Evolutionary conservation across 768 basidiomycete species (phyloP).

Genomic region (Scleroderma bovista): DNA sequence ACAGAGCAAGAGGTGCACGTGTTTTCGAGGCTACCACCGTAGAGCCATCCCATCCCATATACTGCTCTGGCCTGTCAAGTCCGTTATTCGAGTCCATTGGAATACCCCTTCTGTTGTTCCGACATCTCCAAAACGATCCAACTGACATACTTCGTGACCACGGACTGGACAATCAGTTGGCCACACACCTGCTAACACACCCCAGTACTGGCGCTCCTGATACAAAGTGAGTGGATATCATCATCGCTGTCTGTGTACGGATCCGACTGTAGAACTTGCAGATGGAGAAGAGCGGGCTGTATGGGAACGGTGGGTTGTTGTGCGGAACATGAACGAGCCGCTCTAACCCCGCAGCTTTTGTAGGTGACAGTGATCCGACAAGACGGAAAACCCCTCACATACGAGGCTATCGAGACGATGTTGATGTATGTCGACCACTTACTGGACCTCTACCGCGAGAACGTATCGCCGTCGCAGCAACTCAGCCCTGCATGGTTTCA

Average conservation of each 20-base stretch:
- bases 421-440: conserved; percentile 32
- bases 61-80: conserved; percentile 17
- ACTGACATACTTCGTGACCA: conserved; percentile 14
- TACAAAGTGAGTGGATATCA: conserved; percentile 9
- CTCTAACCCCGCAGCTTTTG: background rate
- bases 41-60: conserved; percentile 20
- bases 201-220: conserved; percentile 23
- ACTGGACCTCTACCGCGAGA: conserved; percentile 23
- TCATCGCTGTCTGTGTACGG: too few relatives aligned
- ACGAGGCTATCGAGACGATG: conserved; percentile 21
- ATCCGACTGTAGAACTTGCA: background rate
- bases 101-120: conserved; percentile 25
- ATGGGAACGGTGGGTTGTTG: conserved; percentile 19
- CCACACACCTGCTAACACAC: conserved; percentile 24
- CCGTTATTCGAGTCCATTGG: conserved; percentile 25
- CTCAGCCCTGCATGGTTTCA: conserved; percentile 20
- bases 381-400: conserved; percentile 19
- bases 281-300: conserved; percentile 21
- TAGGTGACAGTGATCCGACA: conserved; percentile 24
- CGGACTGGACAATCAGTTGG: conserved; percentile 26
- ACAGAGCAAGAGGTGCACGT: conserved; percentile 18
- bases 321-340: too few relatives aligned
- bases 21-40: conserved; percentile 17
- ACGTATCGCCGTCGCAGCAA: conserved; percentile 7
- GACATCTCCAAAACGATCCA: conserved; percentile 18